These are phyloP conservation scores for Psilocybe tampanensis DNA, from an alignment of 768 basidiomycete genomes.

Conservation along the genomic window DNA sequence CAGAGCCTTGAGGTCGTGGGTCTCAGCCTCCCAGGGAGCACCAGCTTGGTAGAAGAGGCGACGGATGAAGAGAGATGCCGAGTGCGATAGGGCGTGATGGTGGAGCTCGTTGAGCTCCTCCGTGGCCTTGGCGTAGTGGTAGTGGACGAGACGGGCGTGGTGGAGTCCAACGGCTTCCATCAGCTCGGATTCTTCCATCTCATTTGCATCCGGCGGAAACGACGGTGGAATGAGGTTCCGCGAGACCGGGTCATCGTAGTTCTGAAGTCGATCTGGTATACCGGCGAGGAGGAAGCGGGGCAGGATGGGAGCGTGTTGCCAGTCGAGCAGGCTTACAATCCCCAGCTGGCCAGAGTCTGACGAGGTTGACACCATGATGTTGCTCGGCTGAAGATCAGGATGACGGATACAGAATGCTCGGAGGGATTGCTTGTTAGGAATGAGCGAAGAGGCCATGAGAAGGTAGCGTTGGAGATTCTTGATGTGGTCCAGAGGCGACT, in stretches of 20 bases:
- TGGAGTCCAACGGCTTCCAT: conserved; percentile 36
- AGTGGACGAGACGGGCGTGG: conserved; percentile 50
- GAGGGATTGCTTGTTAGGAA: conserved; percentile 41
- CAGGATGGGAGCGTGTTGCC: conserved; percentile 58
- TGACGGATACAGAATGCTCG: conserved; percentile 50
- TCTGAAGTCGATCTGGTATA: conserved; percentile 46
- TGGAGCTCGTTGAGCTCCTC: conserved; percentile 48
- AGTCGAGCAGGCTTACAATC: conserved; percentile 50
- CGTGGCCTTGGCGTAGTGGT: conserved; percentile 50
- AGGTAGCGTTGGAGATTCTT: conserved; percentile 52
- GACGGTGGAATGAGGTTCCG: conserved; percentile 42
- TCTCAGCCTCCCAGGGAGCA: conserved; percentile 54
- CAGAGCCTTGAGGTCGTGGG: conserved; percentile 44
- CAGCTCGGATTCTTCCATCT: conserved; percentile 41
- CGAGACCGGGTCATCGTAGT: conserved; percentile 47
- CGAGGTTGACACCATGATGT: conserved; percentile 51
- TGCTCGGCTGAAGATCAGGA: conserved; percentile 52
- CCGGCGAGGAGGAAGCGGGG: conserved; percentile 52
- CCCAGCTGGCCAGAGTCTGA: conserved; percentile 38
- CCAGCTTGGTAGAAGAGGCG: conserved; percentile 48
- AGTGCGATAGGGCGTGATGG: conserved; percentile 41
- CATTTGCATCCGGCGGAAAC: conserved; percentile 44
- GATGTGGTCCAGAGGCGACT: conserved; percentile 45
- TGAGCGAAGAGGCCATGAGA: conserved; percentile 45
- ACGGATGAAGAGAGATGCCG: conserved; percentile 33